phyloP scores from a whole-genome alignment of 352 stramenopile species.

The Pythium brachiatum region DNA sequence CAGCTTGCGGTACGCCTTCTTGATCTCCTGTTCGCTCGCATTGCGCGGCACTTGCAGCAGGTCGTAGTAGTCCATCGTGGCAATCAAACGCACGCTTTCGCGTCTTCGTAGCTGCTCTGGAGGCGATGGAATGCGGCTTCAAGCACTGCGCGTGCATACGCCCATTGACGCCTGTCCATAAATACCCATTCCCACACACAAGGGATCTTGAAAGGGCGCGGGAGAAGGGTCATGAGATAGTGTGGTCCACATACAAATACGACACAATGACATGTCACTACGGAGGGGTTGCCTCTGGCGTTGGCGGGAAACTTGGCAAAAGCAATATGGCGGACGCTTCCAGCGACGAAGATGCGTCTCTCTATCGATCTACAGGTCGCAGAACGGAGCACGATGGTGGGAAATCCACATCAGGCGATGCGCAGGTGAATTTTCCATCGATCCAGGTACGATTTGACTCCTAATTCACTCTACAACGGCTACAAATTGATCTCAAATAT shows the following conservation, averaged over 20 bases:
- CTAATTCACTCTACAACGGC: background rate
- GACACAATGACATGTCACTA: background rate
- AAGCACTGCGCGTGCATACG: background rate
- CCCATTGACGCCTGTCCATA: background rate
- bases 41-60: constrained; percentile 83
- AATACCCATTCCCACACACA: background rate
- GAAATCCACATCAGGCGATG: background rate
- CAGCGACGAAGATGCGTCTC: background rate
- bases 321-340: background rate
- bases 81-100: background rate
- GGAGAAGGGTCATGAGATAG: background rate
- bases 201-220: background rate
- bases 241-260: background rate
- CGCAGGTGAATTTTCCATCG: background rate
- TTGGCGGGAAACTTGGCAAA: background rate
- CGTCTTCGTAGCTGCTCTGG: background rate
- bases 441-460: background rate
- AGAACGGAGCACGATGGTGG: background rate
- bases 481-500: background rate
- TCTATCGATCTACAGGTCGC: background rate
- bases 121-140: background rate
- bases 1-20: constrained; percentile 95
- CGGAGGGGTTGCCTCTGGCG: background rate
- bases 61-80: constrained; percentile 90
- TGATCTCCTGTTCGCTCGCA: constrained; percentile 86